A percentile compares a stretch with the other conserved stretches of the same genome.
Evolutionary conservation across 1,284 basidiomycete species (phyloP).

Genomic region (Clitocybe nebularis): DNA sequence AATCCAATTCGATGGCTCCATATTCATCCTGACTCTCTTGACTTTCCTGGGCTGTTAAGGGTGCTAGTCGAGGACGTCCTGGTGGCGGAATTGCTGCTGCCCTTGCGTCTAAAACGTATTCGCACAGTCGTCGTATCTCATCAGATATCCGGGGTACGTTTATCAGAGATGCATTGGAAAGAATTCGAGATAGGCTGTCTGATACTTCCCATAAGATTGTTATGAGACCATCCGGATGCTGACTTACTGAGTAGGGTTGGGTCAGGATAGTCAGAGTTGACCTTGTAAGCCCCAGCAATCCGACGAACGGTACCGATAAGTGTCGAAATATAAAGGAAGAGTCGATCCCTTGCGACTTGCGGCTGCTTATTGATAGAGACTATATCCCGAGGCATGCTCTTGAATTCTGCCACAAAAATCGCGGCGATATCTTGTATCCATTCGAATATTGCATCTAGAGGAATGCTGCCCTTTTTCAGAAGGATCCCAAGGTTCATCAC

Average conservation of each 20-base stretch:
- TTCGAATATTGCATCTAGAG: slow-evolving; percentile 51
- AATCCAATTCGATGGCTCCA: slow-evolving; percentile 49
- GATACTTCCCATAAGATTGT: slow-evolving; percentile 13
- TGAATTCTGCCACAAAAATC: slow-evolving; percentile 58
- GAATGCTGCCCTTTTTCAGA: slow-evolving; percentile 55
- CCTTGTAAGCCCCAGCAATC: slow-evolving; percentile 25
- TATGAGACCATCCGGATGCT: background rate
- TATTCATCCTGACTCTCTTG: slow-evolving; percentile 80
- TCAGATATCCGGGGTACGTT: slow-evolving; percentile 38
- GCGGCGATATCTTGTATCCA: slow-evolving; percentile 71
- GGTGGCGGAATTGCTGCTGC: slow-evolving; percentile 45
- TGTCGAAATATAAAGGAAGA: slow-evolving; percentile 40
- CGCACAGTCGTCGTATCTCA: slow-evolving; percentile 58
- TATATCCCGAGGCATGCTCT: slow-evolving; percentile 18
- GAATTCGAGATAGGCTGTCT: slow-evolving; percentile 27
- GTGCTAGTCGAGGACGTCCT: slow-evolving; percentile 29
- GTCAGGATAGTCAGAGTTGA: slow-evolving; percentile 42
- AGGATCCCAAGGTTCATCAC: slow-evolving; percentile 74
- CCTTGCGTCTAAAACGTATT: slow-evolving; percentile 65
- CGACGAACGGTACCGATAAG: slow-evolving; percentile 60
- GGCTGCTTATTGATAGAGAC: slow-evolving; percentile 9
- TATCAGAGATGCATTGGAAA: slow-evolving; percentile 17
- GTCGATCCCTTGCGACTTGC: slow-evolving; percentile 18
- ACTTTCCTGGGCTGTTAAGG: slow-evolving; percentile 32
- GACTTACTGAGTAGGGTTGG: slow-evolving; percentile 45